These are phyloP conservation scores for Otatea glauca DNA, from an alignment of 176 grass and related monocot genomes.

Conservation along the genomic window DNA sequence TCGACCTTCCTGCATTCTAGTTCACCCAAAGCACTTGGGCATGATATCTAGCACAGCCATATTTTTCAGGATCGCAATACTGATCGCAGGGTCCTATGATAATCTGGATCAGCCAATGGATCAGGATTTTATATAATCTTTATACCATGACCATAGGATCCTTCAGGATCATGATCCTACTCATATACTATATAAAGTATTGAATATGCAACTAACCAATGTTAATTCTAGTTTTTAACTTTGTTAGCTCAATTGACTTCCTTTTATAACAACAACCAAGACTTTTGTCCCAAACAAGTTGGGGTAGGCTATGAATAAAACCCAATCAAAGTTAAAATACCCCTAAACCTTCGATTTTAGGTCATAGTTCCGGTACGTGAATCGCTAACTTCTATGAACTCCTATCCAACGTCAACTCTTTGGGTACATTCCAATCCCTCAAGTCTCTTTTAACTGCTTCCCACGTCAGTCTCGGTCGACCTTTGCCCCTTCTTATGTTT, in stretches of 20 bases:
- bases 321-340: too few species aligned
- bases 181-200: not conserved
- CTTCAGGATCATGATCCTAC: conserved; percentile 3
- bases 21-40: not conserved
- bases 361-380: too few species aligned
- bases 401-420: too few species aligned
- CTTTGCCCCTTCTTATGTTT: too few species aligned
- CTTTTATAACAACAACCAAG: too few species aligned
- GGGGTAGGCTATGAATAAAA: too few species aligned
- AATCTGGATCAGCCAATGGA: conserved; percentile 4
- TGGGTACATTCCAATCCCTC: too few species aligned
- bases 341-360: too few species aligned
- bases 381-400: too few species aligned
- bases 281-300: too few species aligned
- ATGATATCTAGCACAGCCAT: not conserved
- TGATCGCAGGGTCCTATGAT: not conserved
- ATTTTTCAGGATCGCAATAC: not conserved
- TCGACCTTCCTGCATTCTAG: not conserved
- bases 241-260: not conserved
- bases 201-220: not conserved
- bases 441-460: too few species aligned
- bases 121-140: conserved; percentile 3
- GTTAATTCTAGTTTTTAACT: not conserved
- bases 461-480: too few species aligned
- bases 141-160: conserved; percentile 22